Base-by-base conservation (phyloP, 2,329 filamentous ascomycete species). In the Scytalidium lignicola region DNA sequence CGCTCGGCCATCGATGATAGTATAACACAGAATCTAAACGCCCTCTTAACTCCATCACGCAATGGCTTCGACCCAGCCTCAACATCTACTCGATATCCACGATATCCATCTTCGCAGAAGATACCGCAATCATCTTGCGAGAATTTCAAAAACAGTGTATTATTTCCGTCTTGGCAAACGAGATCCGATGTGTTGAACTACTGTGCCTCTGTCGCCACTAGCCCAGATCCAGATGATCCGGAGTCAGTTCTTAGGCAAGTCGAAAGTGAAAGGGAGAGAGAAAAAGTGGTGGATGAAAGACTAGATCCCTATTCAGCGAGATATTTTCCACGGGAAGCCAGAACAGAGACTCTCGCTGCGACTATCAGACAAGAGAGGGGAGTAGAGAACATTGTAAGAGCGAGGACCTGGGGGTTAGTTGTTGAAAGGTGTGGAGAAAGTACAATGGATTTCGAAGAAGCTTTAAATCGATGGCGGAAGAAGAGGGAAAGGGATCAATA, bases 21-120 rank as follows among this genome's bases (percentile, higher is more conserved):
- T 41, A 97, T 99, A 63, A 83, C 83, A 1, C 91, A 96, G 63
- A 92, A 95, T 62, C 81, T 99, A 53, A 97, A 97, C 72, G 89
- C 90, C 1, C 79, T 97, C 32, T 72, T 89, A 41, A 91, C 86
- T 1, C 92, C 92, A 0, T 78, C 88, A 12, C 73, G 75, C 41
- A 69, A 70, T 37, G 82, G 83, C 15, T 97, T 96, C 69, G 86
- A 96, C 64, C 88, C 92, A 1, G 71, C 77, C 0, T 91, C 88
- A 1, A 95, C 90, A 1, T 79, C 83, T 1, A 72, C 78, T 13
- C 80, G 85, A 46, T 73, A 74, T 20, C 72, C 79, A 2, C 70
- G 75, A 39, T 69, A 79, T 0, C 60, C 71, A 23, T 65, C 64
- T 5, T 68, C 71, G 3, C 72, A 70, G 29, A 72, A 75, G 37